Evolutionary conservation across 1,284 basidiomycete genomes (phyloP), one percentile per base, ranked within the genome.

Genomic region (Ceratorhiza oryzae-sativae): DNA sequence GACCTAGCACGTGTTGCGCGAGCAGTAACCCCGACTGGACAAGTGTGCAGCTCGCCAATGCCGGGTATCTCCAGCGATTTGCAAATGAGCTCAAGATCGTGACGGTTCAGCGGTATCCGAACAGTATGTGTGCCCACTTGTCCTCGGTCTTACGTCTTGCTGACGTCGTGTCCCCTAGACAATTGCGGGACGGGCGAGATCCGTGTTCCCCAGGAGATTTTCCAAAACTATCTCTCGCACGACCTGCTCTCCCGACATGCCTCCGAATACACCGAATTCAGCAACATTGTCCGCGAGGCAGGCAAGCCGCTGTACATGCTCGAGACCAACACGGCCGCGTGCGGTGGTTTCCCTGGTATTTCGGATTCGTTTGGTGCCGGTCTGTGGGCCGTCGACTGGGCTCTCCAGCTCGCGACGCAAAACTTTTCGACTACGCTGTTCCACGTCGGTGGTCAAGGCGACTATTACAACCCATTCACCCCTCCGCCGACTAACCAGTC

Each of bases 341-440:
- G 84, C 76, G 82, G 83, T 76, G 84, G 73, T 45, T 83, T 84
- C 76, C 74, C 80, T 8, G 83, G 83, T 13, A 75, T 84, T 48
- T 82, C 81, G 53, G 81, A 84, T 76, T 86, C 84, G 25, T 93
- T 91, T 76, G 89, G 86, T 2, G 87, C 87, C 0, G 86, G 90
- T 1, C 82, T 93, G 25, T 93, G 92, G 92, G 86, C 81, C 0
- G 71, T 89, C 34, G 90, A 91, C 76, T 90, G 88, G 78, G 84
- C 81, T 1, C 80, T 90, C 72, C 83, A 86, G 77, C 84, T 90
- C 85, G 89, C 87, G 10, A 83, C 84, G 75, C 80, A 80, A 71
- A 88, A 88, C 77, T 89, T 90, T 76, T 83, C 70, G 32, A 39
- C 62, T 32, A 74, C 71, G 12, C 56, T 71, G 15, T 83, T 0